Conservation (phyloP, 208 protist genomes). For the Entamoeba moshkovskii region DNA sequence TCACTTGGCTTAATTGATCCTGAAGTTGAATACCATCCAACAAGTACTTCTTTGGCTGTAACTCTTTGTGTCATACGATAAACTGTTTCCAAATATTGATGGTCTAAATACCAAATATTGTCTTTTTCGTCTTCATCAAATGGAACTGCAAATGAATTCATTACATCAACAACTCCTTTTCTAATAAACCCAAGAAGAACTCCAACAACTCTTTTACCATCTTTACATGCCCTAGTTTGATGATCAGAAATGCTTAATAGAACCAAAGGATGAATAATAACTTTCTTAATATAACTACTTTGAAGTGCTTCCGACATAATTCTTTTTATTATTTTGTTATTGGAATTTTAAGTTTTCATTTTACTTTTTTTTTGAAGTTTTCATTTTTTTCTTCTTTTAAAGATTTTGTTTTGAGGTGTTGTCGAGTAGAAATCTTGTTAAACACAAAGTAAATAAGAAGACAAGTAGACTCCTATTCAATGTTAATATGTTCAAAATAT, state of each 20-base stretch:
- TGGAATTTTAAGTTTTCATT: no score
- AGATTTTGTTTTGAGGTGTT: no score
- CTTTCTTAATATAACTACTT: conserved; percentile 28
- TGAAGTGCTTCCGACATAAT: not conserved
- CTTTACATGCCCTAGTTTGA: conserved; percentile 57
- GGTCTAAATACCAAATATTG: conserved; percentile 93
- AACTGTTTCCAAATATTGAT: conserved; percentile 81
- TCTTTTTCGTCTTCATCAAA: conserved; percentile 94
- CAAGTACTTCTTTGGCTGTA: conserved; percentile 39
- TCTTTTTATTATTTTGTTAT: no score
- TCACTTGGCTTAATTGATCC: conserved; percentile 8
- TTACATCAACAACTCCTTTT: conserved; percentile 57
- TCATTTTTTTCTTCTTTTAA: not conserved
- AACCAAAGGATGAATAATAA: conserved; percentile 90
- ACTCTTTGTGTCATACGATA: conserved; percentile 93
- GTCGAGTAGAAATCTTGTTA: no score
- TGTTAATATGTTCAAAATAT: no score
- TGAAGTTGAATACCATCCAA: conserved; percentile 17
- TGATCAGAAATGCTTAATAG: conserved; percentile 94
- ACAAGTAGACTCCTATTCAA: no score
- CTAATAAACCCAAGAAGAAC: conserved; percentile 65
- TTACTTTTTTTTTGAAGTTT: not conserved
- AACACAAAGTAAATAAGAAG: no score
- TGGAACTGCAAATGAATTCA: conserved; percentile 89
- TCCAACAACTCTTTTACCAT: conserved; percentile 81